Percentiles rank a stretch among this genome's conserved stretches.
These are phyloP conservation scores for Dendrobium chrysotoxum DNA, from an alignment of 106 monocot genomes.

Conservation along the genomic window DNA sequence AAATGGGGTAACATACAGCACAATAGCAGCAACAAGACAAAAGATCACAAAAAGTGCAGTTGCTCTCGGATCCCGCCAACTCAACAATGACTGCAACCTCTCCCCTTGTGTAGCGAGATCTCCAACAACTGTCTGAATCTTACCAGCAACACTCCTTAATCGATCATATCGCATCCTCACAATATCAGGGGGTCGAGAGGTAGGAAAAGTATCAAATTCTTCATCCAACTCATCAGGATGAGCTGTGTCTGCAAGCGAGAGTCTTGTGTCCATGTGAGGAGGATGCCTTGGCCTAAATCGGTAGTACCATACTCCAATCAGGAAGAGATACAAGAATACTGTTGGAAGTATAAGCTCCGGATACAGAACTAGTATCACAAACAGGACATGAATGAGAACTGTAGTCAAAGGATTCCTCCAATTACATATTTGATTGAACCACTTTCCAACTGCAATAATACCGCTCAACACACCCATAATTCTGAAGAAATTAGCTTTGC, in stretches of 20 bases:
- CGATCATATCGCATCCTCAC: conserved; percentile 71
- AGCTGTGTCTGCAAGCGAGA: conserved; percentile 50
- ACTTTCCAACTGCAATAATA: conserved; percentile 18
- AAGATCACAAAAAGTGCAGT: conserved; percentile 45
- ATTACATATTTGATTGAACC: conserved; percentile 50
- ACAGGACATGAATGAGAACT: conserved; percentile 49
- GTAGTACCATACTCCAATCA: conserved; percentile 68
- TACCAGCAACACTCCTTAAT: conserved; percentile 60
- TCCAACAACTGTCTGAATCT: conserved; percentile 70
- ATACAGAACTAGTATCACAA: conserved; percentile 52
- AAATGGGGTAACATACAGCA: conserved; percentile 49
- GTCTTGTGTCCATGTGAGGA: conserved; percentile 60
- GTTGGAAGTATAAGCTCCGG: conserved; percentile 73
- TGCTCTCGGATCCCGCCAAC: conserved; percentile 74
- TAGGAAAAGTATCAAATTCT: conserved; percentile 78
- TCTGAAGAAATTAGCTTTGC: conserved; percentile 78
- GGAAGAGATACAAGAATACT: conserved; percentile 61
- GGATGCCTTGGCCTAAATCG: conserved; percentile 48
- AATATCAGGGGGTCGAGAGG: conserved; percentile 32
- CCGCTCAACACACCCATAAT: conserved; percentile 49
- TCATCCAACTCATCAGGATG: conserved; percentile 68
- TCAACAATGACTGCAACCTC: conserved; percentile 44
- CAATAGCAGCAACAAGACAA: conserved; percentile 42
- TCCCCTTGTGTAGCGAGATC: conserved; percentile 77
- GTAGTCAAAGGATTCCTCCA: conserved; percentile 76